Evolutionary conservation across 768 basidiomycete species (phyloP), one percentile per base, ranked within the genome.

Genomic region (Russula ochroleuca): DNA sequence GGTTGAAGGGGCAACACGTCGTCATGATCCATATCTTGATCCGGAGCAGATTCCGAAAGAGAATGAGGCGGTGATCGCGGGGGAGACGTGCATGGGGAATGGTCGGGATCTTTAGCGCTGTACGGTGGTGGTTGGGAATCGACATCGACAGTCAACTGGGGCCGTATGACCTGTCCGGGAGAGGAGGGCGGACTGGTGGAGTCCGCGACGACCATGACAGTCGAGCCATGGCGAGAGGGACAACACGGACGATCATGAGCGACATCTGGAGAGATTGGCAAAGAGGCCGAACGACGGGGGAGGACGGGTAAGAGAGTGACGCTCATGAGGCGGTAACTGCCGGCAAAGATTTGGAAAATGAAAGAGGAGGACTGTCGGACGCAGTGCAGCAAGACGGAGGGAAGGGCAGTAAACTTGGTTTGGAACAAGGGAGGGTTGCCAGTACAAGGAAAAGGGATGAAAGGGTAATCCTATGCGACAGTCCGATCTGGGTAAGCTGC

Each of bases 1-100:
- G 50, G 57, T 72, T 17, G 75, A 65, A 50, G 54, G 57, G 55
- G 53, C n/a, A 49, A 59, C 15, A 19, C 51, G 23, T 66, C 64
- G 48, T 65, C 64, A 31, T 35, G 47, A 35, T 68, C 59, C 59
- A 63, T 54, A 35, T 60, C 61, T 4, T 61, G 48, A 59, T 70
- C 69, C 31, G 58, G 51, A 14, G 58, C 19, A 2, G 54, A 55
- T 17, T 66, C 60, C 17, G n/a, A 15, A 21, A 57, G 50, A 19
- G 62, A 63, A 14, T 48, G 61, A 14, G 64, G 65, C 7, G 59
- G 63, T 1, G 55, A 65, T 51, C 55, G 60, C 19, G 53, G 52
- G 7, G 62, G 67, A 14, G 67, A 62, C 21, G 33, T 35, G 23
- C 52, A 25, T 38, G 66, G 59, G 8, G 55, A 62, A 52, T 40